Percentiles rank a stretch among this genome's conserved stretches.
These are phyloP conservation scores for Aspergillus egyptiacus DNA, from an alignment of 495 filamentous ascomycete species.

Conservation along the genomic window DNA sequence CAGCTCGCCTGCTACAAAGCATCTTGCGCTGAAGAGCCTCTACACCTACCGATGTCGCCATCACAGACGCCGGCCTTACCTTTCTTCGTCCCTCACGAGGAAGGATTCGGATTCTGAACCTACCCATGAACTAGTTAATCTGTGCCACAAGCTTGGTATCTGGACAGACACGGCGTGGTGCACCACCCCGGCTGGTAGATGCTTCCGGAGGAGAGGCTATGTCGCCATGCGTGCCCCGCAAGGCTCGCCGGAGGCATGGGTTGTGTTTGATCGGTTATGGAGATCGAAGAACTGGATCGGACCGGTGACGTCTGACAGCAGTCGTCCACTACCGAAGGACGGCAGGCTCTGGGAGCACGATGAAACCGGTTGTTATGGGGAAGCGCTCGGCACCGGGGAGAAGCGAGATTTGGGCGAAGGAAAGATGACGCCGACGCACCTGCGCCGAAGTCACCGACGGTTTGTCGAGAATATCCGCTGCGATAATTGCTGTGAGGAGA, in stretches of 20 bases:
- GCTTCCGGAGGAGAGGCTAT: conserved; percentile 53
- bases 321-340: conserved; percentile 24
- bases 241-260: conserved; percentile 53
- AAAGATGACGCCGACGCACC: conserved; percentile 49
- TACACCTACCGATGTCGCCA: conserved; percentile 58
- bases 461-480: conserved; percentile 52
- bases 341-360: conserved; percentile 55
- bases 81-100: conserved; percentile 48
- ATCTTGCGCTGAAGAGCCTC: conserved; percentile 52
- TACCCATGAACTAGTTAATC: conserved; percentile 56
- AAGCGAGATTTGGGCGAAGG: conserved; percentile 43
- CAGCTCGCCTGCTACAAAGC: conserved; percentile 29
- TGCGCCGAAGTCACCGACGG: conserved; percentile 47
- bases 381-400: conserved; percentile 47
- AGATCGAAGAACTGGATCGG: conserved; percentile 56
- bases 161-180: conserved; percentile 64
- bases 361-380: conserved; percentile 50
- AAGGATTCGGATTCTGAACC: conserved; percentile 58
- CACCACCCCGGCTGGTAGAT: conserved; percentile 53
- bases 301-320: conserved; percentile 21
- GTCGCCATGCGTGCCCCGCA: conserved; percentile 47
- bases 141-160: conserved; percentile 54
- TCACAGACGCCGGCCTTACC: conserved; percentile 53
- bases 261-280: conserved; percentile 60
- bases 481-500: conserved; percentile 47